phyloP scores from a whole-genome alignment of 768 basidiomycete genomes.

The Hebeloma cylindrosporum region DNA sequence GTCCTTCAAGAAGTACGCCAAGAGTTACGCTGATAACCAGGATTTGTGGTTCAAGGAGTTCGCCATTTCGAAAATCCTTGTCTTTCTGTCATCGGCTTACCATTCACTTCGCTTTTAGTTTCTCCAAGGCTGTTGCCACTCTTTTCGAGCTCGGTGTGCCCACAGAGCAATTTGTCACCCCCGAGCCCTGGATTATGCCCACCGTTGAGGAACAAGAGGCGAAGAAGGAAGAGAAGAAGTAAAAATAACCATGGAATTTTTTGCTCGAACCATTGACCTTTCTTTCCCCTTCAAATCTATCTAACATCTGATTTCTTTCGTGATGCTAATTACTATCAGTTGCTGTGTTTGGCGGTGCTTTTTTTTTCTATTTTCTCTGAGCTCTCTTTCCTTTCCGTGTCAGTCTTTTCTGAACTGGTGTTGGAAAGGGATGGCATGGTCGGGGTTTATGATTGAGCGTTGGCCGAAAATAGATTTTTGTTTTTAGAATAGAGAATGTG shows the following conservation, averaged over 20 bases:
- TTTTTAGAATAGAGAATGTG: too few species aligned
- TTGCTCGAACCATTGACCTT: background rate
- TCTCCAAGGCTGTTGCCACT: slow-evolving; percentile 72
- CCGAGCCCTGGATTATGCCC: slow-evolving; percentile 79
- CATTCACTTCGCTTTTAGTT: slow-evolving; percentile 47
- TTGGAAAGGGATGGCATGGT: too few species aligned
- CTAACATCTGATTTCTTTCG: background rate
- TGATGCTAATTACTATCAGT: too few species aligned
- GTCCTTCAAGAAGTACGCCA: slow-evolving; percentile 85
- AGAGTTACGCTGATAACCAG: slow-evolving; percentile 84
- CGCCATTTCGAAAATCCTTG: slow-evolving; percentile 28
- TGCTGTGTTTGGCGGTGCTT: background rate
- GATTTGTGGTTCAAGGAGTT: slow-evolving; percentile 94
- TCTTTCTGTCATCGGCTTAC: slow-evolving; percentile 4
- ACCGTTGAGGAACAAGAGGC: slow-evolving; percentile 45
- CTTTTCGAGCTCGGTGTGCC: slow-evolving; percentile 96
- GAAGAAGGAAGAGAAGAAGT: slow-evolving; percentile 19
- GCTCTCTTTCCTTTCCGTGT: background rate
- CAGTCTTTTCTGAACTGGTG: background rate
- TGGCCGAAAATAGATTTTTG: too few species aligned
- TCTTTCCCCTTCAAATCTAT: background rate
- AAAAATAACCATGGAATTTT: background rate
- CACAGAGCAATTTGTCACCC: slow-evolving; percentile 63
- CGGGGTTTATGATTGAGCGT: too few species aligned
- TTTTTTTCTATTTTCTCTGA: background rate